A percentile compares a stretch with the other conserved stretches of the same genome.
phyloP scores from a whole-genome alignment of 2,329 filamentous ascomycete genomes.

The Fulvia fulva region DNA sequence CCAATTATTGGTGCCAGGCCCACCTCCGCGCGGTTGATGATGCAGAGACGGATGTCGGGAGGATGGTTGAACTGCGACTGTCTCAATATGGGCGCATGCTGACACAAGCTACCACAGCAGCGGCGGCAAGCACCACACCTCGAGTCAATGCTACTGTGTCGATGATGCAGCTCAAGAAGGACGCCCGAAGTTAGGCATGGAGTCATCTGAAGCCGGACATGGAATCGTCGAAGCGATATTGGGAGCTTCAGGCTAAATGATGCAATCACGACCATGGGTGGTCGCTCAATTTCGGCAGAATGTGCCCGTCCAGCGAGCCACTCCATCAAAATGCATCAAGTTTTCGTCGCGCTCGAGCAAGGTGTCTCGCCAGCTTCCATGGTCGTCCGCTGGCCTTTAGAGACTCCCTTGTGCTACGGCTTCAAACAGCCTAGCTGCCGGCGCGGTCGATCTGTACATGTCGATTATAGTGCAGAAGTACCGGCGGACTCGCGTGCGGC shows the following conservation, averaged over 20 bases:
- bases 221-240: slow-evolving; percentile 6
- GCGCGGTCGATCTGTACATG: slow-evolving; percentile 4
- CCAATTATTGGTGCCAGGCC: neutral
- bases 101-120: neutral
- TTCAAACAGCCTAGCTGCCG: slow-evolving; percentile 12
- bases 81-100: neutral
- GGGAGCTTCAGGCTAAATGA: slow-evolving; percentile 6
- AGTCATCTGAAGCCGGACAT: neutral
- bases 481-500: slow-evolving; percentile 5
- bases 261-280: slow-evolving; percentile 1
- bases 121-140: neutral
- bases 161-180: neutral
- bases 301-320: neutral
- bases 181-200: no score
- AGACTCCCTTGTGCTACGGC: slow-evolving; percentile 4
- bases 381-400: slow-evolving; percentile 1
- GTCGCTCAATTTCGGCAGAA: slow-evolving; percentile 15
- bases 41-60: neutral
- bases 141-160: neutral
- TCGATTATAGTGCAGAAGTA: slow-evolving; percentile 1
- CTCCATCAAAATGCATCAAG: neutral
- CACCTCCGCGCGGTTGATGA: slow-evolving; percentile 1
- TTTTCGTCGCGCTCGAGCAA: slow-evolving; percentile 13
- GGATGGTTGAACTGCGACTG: slow-evolving; percentile 1
- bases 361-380: neutral